phyloP scores from a whole-genome alignment of 345 rosid species.

The Eutrema yunnanense region DNA sequence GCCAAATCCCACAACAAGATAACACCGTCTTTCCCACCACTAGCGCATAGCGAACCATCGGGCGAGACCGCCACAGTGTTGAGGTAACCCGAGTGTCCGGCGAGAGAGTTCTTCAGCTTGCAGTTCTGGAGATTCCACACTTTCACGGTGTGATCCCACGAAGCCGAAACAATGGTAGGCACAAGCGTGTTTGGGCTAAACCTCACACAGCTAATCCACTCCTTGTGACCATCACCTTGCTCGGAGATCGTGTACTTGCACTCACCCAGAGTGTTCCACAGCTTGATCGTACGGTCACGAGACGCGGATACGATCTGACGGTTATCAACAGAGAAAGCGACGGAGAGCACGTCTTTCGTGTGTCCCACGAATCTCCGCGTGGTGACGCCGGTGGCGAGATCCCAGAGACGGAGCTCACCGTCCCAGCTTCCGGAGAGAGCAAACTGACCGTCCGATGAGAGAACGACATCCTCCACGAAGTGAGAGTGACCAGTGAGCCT shows the following conservation, averaged over 20 bases:
- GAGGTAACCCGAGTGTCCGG: conserved; percentile 63
- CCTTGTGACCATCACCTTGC: conserved; percentile 65
- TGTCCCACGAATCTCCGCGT: conserved; percentile 90
- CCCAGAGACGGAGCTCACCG: conserved; percentile 99
- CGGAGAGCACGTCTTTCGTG: conserved; percentile 91
- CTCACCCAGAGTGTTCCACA: conserved; percentile 95
- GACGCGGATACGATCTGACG: conserved; percentile 97
- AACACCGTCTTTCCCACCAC: conserved; percentile 74
- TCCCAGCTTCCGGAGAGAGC: conserved; percentile 98
- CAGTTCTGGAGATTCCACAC: conserved; percentile 85
- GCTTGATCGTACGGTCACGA: conserved; percentile 82
- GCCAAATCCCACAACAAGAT: conserved; percentile 77
- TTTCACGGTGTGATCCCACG: conserved; percentile 74
- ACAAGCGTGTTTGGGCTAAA: conserved; percentile 74
- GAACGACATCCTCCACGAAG: conserved; percentile 88
- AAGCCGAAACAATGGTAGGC: conserved; percentile 88
- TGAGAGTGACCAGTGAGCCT: conserved; percentile 96
- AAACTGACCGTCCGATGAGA: conserved; percentile 91
- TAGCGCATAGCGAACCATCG: conserved; percentile 72
- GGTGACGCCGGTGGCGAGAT: conserved; percentile 53
- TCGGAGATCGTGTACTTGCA: conserved; percentile 96
- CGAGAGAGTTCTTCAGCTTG: conserved; percentile 55
- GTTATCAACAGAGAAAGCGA: conserved; percentile 88
- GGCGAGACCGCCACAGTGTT: conserved; percentile 79
- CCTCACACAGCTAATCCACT: conserved; percentile 92